phyloP scores from a whole-genome alignment of 805 yeast genomes.

The Ogataea chonburiensis region DNA sequence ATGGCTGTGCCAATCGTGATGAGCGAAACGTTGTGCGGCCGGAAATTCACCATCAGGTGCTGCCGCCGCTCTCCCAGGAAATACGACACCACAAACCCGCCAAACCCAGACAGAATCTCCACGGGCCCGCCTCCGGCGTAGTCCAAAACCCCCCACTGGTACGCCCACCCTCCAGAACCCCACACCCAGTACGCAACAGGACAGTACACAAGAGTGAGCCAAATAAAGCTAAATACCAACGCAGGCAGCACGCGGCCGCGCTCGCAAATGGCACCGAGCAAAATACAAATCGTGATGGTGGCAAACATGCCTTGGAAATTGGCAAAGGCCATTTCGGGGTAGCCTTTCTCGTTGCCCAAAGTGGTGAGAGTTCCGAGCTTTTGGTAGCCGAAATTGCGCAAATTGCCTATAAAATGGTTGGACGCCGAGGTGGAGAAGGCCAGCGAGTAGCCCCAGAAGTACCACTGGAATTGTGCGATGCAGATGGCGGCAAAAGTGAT shows the following conservation, averaged over 20 bases:
- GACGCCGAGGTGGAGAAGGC: slow-evolving; percentile 81
- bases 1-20: slow-evolving; percentile 85
- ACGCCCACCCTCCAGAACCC: slow-evolving; percentile 94
- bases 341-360: slow-evolving; percentile 35
- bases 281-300: slow-evolving; percentile 87
- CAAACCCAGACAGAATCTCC: slow-evolving; percentile 87
- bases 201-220: slow-evolving; percentile 91
- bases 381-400: slow-evolving; percentile 78
- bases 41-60: slow-evolving; percentile 77
- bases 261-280: slow-evolving; percentile 92
- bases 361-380: slow-evolving; percentile 50
- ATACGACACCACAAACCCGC: slow-evolving; percentile 83
- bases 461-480: slow-evolving; percentile 77
- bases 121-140: slow-evolving; percentile 99
- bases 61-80: slow-evolving; percentile 75
- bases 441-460: slow-evolving; percentile 96
- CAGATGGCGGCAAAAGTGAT: slow-evolving; percentile 69
- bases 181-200: slow-evolving; percentile 97
- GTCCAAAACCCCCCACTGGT: slow-evolving; percentile 86
- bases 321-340: slow-evolving; percentile 85
- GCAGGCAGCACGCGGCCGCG: slow-evolving; percentile 87
- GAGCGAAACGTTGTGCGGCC: slow-evolving; percentile 93
- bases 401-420: slow-evolving; percentile 84
- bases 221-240: slow-evolving; percentile 74
- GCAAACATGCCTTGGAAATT: slow-evolving; percentile 88